Evolutionary conservation across 2,329 filamentous ascomycete species (phyloP), one percentile per base, ranked within the genome.

Genomic region (Zalaria obscura): DNA sequence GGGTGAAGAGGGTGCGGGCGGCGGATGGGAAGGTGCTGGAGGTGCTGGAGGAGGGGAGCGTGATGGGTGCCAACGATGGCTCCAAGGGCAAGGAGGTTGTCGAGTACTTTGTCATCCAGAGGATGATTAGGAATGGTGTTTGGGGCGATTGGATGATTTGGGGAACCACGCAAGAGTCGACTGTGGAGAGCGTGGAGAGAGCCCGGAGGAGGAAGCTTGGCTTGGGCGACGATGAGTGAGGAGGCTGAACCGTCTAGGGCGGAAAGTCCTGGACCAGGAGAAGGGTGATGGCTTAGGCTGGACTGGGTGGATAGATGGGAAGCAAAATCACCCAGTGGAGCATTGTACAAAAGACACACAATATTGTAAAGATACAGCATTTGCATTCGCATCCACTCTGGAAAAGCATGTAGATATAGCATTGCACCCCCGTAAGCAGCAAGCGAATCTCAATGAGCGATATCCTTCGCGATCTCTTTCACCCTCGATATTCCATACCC

Each of bases 51-150:
- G 49, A 59, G 50, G 29, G 63, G 55, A 38, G 43, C 28, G 48
- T 50, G 10, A 63, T 62, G 52, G 51, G 7, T 4, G 25, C 29
- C 7, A 32, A 32, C n/a, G 29, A 7, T 36, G 33, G 41, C 36
- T 29, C 4, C 18, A 7, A 41, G 38, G 47, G 58, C 40, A 63
- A 63, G 53, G 61, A 63, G 46, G 61, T 61, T 46, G 60, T 56
- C 2, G 70, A 73, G 51, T 70, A 73, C 46, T 49, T 73, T 27
- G 69, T 73, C 9, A 50, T 73, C 25, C 69, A 73, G 55, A 62
- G 64, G 52, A 47, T 64, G 29, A 52, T 62, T 31, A 57, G 62
- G 51, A 56, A 56, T 27, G 62, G 65, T 5, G 55, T 62, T 45
- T 55, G 65, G 34, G 56, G 57, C 8, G 53, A 58, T 10, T 73